A percentile compares a stretch with the other conserved stretches of the same genome.
phyloP scores from a whole-genome alignment of 192 early-diverging fungal genomes.

The Dissophora ornata region DNA sequence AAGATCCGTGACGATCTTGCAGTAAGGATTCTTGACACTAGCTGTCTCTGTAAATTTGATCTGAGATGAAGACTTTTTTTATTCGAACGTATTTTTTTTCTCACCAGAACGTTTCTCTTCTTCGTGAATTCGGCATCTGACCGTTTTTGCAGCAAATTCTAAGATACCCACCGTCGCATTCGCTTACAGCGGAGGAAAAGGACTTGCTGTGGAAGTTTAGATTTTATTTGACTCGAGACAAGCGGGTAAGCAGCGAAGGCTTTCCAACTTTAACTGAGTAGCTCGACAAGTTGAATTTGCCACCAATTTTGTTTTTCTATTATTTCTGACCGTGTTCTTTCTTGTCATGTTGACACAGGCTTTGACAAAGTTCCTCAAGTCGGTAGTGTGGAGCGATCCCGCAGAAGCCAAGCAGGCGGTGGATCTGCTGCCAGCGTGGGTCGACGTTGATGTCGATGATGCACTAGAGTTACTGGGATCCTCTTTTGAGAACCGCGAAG shows the following conservation, averaged over 20 bases:
- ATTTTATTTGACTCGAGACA: slow-evolving; percentile 94
- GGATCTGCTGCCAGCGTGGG: slow-evolving; percentile 89
- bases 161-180: slow-evolving; percentile 91
- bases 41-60: no score
- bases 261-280: no score
- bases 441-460: slow-evolving; percentile 93
- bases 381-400: slow-evolving; percentile 93
- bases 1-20: slow-evolving; percentile 96
- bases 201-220: slow-evolving; percentile 99
- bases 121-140: no score
- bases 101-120: no score
- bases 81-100: no score
- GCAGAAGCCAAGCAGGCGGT: slow-evolving; percentile 94
- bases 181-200: slow-evolving; percentile 86
- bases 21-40: slow-evolving; percentile 63
- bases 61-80: no score
- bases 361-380: slow-evolving; percentile 97
- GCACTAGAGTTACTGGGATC: slow-evolving; percentile 93
- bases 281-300: background rate
- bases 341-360: slow-evolving; percentile 63
- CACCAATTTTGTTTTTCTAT: background rate
- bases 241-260: slow-evolving; percentile 79
- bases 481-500: slow-evolving; percentile 84
- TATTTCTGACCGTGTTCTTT: no score
- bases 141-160: slow-evolving; percentile 86